Evolutionary conservation across 1,284 basidiomycete species (phyloP), one percentile per base, ranked within the genome.

Genomic region (Sanghuangporus sanghuang): DNA sequence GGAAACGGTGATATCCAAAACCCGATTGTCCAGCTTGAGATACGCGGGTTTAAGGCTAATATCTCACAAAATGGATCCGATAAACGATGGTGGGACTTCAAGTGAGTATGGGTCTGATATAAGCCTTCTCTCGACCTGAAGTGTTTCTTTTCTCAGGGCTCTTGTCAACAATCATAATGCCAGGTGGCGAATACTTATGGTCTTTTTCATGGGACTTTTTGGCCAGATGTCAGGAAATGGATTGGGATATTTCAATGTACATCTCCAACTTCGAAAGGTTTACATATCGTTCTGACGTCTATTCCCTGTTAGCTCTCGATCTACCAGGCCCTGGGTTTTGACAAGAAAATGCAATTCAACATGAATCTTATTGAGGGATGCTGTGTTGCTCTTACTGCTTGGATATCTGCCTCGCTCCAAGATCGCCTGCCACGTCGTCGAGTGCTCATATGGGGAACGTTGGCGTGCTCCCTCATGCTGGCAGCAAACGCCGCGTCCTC

Each of bases 51-150:
- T 73, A 73, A 72, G 65, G 77, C 77, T 54, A 72, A 74, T 59
- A 81, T 81, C 57, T 67, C 68, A 35, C 64, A 73, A 6, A 73
- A 77, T 61, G 80, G 76, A 21, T 74, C 77, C 48, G 80, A 82
- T 70, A 81, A 81, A 72, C 69, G 76, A 40, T 81, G 79, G 79
- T 81, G 75, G 74, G 75, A 77, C 63, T 75, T 74, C 67, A 68
- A 65, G 39, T 71, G 16, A 7, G 44, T 32, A 32, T 18, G 16
- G 0, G 16, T 46, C 2, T 46, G 9, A 18, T 46, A 21, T n/a
- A 46, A 14, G 1, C 14, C 44, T 66, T 52, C 58, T 57, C 1
- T 59, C 57, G 40, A 36, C 39, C 44, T 12, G 16, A 35, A 32
- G 18, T 18, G 14, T 42, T 52, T 40, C 8, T 57, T 38, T 21